phyloP scores from a whole-genome alignment of 345 rosid genomes.

The Trapa incisa region DNA sequence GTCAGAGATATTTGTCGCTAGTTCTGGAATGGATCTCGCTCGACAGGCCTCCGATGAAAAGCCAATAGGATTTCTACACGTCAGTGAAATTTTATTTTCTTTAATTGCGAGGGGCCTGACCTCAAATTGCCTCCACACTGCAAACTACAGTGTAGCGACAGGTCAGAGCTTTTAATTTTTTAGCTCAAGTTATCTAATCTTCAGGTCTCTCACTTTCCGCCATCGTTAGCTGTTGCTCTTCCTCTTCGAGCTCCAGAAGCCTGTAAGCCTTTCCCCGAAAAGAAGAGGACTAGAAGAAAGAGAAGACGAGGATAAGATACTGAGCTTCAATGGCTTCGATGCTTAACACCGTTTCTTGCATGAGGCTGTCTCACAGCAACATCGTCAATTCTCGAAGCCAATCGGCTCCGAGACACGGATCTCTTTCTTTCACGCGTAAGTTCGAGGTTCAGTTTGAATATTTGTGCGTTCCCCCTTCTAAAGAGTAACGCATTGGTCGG shows the following conservation, averaged over 20 bases:
- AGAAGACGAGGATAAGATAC: not conserved
- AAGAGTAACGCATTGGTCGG: slow-evolving; percentile 2
- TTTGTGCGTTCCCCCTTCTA: not conserved
- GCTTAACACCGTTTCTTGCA: slow-evolving; percentile 35
- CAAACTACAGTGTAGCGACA: not conserved
- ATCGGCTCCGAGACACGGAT: slow-evolving; percentile 15
- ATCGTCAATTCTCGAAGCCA: slow-evolving; percentile 25
- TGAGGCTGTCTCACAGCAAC: slow-evolving; percentile 21
- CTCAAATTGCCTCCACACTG: too few relatives aligned
- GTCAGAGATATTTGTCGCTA: too few relatives aligned
- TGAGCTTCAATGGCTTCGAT: slow-evolving; percentile 46
- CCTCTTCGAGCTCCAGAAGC: not conserved
- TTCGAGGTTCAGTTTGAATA: not conserved
- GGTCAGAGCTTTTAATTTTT: not conserved
- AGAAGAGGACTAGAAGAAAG: not conserved
- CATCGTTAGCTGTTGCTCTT: not conserved
- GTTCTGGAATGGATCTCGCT: too few relatives aligned
- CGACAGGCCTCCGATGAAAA: too few relatives aligned
- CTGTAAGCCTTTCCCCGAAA: not conserved
- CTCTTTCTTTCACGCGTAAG: slow-evolving; percentile 46
- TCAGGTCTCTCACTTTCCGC: not conserved
- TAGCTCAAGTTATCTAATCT: not conserved
- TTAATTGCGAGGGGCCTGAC: too few relatives aligned
- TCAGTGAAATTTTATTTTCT: too few relatives aligned
- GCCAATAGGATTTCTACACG: too few relatives aligned